Evolutionary conservation across 805 yeast species (phyloP), one percentile per base, ranked within the genome.

Genomic region (Saturnispora zaruensis): DNA sequence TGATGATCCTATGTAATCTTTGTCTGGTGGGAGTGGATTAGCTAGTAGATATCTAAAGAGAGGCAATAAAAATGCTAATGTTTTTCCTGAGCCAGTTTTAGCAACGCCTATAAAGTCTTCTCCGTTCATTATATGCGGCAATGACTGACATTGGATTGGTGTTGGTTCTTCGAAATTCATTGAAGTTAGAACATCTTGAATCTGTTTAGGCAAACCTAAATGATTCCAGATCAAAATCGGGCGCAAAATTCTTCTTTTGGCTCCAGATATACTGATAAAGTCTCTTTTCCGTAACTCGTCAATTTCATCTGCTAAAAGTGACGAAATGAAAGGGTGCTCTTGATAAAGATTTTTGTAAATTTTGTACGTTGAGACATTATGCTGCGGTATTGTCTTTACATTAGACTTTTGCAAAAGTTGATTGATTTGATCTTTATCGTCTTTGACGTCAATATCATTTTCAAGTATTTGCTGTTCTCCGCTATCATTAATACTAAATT

Each of bases 81-180:
- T 93, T 62, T 93, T 93, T 3, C 99, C 99, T 0, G 96, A 87
- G 0, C 99, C 99, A 0, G 99, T 93, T 55, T 89, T 88, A 0
- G 99, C 98, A 20, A 93, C 84, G 5, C 96, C 97, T 44, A 93
- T 84, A 6, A 91, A 78, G 67, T 93, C 98, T 44, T 84, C 67
- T 0, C 98, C 98, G 2, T 82, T 72, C 95, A 91, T 86, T 20
- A 89, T 79, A 0, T 89, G 84, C 0, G 99, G 98, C 21, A 90
- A 72, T 0, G 96, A 89, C 59, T 89, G 96, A 0, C 89, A 74
- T 64, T 93, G 99, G 49, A 93, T 88, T 0, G 96, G 78, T 0
- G 97, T 87, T 1, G 98, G 96, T 2, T 67, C 61, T 0, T 65
- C 69, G 61, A 78, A 90, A 6, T 71, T 63, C 8, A 84, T 63